A percentile compares a stretch with the other conserved stretches of the same genome.
These are phyloP conservation scores for Steccherinum ochraceum DNA, from an alignment of 768 basidiomycete species.

Conservation along the genomic window DNA sequence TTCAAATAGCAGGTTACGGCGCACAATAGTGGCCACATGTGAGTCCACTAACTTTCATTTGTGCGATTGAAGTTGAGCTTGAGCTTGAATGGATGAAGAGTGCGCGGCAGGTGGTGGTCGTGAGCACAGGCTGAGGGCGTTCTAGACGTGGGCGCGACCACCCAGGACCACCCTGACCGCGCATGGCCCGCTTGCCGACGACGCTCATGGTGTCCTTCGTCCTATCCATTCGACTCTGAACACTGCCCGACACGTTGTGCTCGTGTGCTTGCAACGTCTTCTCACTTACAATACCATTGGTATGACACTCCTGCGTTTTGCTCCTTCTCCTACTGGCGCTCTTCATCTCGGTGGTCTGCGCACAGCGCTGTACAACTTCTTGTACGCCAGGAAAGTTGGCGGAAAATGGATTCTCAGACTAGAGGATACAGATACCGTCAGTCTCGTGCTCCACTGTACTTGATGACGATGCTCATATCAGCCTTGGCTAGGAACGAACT, in stretches of 20 bases:
- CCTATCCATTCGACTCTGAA: not conserved
- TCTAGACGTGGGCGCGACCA: not conserved
- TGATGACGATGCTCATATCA: not conserved
- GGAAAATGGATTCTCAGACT: slow-evolving; percentile 91
- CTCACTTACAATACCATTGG: not conserved
- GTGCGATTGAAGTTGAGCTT: not conserved
- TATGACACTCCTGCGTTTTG: slow-evolving; percentile 80
- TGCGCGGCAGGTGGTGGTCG: not conserved
- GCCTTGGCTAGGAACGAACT: slow-evolving; percentile 56
- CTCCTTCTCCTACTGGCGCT: slow-evolving; percentile 93
- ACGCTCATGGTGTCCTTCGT: not conserved
- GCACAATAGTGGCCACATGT: not conserved
- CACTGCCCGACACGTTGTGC: no score
- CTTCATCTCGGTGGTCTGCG: slow-evolving; percentile 92
- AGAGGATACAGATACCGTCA: slow-evolving; percentile 91
- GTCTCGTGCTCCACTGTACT: slow-evolving; percentile 17
- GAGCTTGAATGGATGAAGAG: not conserved
- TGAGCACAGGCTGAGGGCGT: not conserved
- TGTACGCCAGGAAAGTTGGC: slow-evolving; percentile 72
- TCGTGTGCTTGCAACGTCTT: no score
- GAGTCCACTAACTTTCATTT: not conserved
- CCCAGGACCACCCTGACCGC: not conserved
- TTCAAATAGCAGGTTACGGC: not conserved
- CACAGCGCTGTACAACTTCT: slow-evolving; percentile 89
- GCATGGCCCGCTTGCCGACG: not conserved